Evolutionary conservation across 495 filamentous ascomycete genomes (phyloP), one percentile per base, ranked within the genome.

Genomic region (Patellaria atrata): DNA sequence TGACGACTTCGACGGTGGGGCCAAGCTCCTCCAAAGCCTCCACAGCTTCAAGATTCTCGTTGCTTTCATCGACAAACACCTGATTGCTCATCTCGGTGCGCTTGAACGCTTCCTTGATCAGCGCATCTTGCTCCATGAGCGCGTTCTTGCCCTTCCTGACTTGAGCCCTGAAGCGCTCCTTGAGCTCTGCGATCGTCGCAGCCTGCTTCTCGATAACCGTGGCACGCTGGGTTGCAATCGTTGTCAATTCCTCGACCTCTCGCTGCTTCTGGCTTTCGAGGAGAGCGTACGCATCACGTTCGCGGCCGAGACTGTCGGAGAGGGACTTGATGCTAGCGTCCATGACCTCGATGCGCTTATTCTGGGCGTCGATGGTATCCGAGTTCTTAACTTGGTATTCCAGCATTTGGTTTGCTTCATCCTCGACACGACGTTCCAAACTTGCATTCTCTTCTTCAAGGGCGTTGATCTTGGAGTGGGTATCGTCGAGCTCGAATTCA

Each of bases 1-100:
- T 49, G 15, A 20, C 37, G 11, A 49, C 33, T 25, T 38, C 39
- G 14, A 41, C 46, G 12, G 25, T 40, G 11, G 27, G 16, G 10
- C 44, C 35, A 17, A 49, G 41, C 29, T 41, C 41, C 12, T 30
- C 22, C 7, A 49, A 18, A 1, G 33, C 37, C 16, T 33, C 27
- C 5, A 38, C 10, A 4, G 41, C 42, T 5, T 45, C 38, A 5
- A 17, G 30, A 13, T 27, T 35, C 13, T 38, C 33, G 12, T 45
- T 23, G 16, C 20, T n/a, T n/a, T n/a, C n/a, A n/a, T n/a, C n/a
- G n/a, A n/a, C n/a, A n/a, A n/a, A n/a, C n/a, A n/a, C n/a, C n/a
- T n/a, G n/a, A n/a, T n/a, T n/a, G n/a, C n/a, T n/a, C n/a, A n/a
- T n/a, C n/a, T n/a, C n/a, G n/a, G n/a, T n/a, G n/a, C n/a, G n/a